Conservation (phyloP, 352 stramenopile species). For the Phytophthora pseudosyringae region DNA sequence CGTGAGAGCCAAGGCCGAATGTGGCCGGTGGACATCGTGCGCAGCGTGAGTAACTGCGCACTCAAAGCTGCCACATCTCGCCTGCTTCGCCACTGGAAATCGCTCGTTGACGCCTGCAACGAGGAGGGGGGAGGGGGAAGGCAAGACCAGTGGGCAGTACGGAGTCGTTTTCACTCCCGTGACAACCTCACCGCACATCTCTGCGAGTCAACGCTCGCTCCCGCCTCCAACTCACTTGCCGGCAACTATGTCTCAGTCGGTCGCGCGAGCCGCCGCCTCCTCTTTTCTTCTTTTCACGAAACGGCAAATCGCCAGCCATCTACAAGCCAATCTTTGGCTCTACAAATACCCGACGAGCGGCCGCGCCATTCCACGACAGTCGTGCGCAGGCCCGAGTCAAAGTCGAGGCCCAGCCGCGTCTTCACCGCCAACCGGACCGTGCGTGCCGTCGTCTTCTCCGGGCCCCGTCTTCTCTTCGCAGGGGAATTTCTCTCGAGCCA, state of each 20-base stretch:
- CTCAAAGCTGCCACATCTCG: constrained; percentile 16
- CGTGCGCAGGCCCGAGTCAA: background rate
- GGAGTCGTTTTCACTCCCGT: constrained; percentile 1
- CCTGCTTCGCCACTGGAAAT: background rate
- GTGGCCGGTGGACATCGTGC: constrained; percentile 8
- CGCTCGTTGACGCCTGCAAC: background rate
- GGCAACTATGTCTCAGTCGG: constrained; percentile 2
- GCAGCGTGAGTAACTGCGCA: constrained; percentile 21
- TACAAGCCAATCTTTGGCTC: constrained; percentile 29
- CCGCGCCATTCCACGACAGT: constrained; percentile 28
- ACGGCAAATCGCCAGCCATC: constrained; percentile 11
- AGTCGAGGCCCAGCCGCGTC: background rate
- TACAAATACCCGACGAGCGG: constrained; percentile 17
- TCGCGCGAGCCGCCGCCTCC: constrained; percentile 9
- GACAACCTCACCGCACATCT: constrained; percentile 4
- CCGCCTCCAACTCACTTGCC: background rate
- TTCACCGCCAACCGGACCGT: too few species aligned
- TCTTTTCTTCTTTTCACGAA: constrained; percentile 24
- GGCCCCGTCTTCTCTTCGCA: constrained; percentile 18
- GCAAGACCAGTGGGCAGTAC: constrained; percentile 13
- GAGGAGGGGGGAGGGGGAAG: constrained; percentile 16
- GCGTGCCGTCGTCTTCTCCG: background rate
- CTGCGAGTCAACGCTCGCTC: too few species aligned
- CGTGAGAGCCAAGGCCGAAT: constrained; percentile 7
- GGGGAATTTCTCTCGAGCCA: constrained; percentile 10